Base-by-base conservation (phyloP, 139 green algal genomes). In the Chlorella sp. region DNA sequence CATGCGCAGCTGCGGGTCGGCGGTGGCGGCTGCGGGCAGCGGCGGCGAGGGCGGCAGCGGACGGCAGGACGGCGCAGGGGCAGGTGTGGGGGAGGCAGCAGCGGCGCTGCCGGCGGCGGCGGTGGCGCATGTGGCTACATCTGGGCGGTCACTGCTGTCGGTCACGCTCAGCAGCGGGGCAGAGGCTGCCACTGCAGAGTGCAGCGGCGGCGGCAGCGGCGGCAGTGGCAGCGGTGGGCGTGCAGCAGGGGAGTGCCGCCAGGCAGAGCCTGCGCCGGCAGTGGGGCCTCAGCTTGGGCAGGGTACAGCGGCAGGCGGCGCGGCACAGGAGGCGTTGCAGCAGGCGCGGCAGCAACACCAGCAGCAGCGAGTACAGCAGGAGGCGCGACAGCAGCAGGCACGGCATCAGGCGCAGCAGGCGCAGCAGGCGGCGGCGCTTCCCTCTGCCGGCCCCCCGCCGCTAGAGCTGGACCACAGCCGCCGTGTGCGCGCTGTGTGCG, bases 401-500 rank as follows among this genome's bases (percentile, higher is more conserved):
- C 42, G 14, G 85, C 85, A 69, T 69, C 22, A 36, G 22, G 68
- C 79, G 40, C 69, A 57, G 69, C 32, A 24, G 40, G 21, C 40
- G 26, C 26, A 14, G 85, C 66, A 81, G 39, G 14, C 7, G 34
- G 24, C 64, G 1, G 64, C 26, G 28, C 64, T 26, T 16, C 57
- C 18, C 61, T 9, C 39, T 39, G 32, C 64, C n/a, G 66, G 37
- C 30, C 84, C 30, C 37, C 19, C 66, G 12, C 66, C 57, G 69
- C 80, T 89, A 36, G 69, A 53, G 79, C 69, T 89, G 69, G 88
- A 91, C 81, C 60, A 73, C 22, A 30, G 30, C 22, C 26, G 40
- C 42, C 48, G 34, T 21, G 53, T 81, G 64, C 60, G 48, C 1
- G 90, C 91, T 5, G 88, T 84, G 34, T 91, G 91, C 83, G 93